phyloP scores from a whole-genome alignment of 768 basidiomycete genomes.

The Phlegmacium glaucopus region DNA sequence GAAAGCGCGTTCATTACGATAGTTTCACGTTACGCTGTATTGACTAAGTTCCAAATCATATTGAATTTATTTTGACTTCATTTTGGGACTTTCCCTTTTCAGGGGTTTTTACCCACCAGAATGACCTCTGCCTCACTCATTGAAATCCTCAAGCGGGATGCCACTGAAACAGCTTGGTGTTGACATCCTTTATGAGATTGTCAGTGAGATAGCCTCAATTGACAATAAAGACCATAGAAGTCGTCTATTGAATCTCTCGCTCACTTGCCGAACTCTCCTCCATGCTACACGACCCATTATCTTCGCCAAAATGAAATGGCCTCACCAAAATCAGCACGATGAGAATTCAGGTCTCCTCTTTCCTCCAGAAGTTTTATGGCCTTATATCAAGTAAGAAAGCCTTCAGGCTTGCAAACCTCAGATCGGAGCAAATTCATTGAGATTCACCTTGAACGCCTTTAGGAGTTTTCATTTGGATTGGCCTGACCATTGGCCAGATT shows the following conservation, averaged over 20 bases:
- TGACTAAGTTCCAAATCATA: background rate
- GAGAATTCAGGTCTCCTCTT: conserved; percentile 33
- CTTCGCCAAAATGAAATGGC: conserved; percentile 38
- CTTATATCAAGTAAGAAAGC: conserved; percentile 36
- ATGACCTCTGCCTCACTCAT: background rate
- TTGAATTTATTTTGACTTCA: background rate
- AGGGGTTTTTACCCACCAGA: background rate
- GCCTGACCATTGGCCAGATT: conserved; percentile 44
- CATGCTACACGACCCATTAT: conserved; percentile 11
- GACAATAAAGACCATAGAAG: conserved; percentile 10
- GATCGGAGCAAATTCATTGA: background rate
- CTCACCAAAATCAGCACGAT: conserved; percentile 34
- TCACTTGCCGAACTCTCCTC: conserved; percentile 9
- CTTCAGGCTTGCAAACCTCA: background rate
- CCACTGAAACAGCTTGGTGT: background rate
- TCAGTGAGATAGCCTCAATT: conserved; percentile 8
- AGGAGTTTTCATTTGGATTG: conserved; percentile 37
- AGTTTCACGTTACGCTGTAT: background rate
- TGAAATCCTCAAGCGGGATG: too few species aligned
- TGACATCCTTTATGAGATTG: conserved; percentile 17
- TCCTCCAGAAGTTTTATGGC: conserved; percentile 36
- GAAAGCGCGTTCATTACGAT: background rate
- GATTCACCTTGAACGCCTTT: background rate
- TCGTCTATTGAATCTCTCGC: conserved; percentile 12
- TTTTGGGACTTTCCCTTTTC: background rate